Evolutionary conservation across 1,284 basidiomycete species (phyloP), one percentile per base, ranked within the genome.

Genomic region (Ganoderma lucidum): DNA sequence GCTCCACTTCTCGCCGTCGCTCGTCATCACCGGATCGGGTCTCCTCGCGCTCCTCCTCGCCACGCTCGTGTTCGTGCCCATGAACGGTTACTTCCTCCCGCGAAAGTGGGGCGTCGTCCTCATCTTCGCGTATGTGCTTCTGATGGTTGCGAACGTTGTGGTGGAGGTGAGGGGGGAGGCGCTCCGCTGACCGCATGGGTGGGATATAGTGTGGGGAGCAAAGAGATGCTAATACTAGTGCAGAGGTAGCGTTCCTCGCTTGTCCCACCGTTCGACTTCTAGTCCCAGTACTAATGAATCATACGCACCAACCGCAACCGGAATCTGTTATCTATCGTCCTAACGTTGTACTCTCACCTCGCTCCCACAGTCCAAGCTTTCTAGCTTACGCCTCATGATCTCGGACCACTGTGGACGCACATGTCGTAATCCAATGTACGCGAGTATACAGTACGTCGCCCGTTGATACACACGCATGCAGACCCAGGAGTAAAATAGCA

Each of bases 1-100:
- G 23, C 87, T 99, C 44, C 84, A 93, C 65, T 94, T 97, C 79
- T 92, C 92, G 19, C 89, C 87, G 0, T 97, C 96, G 1, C 86
- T 98, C 53, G 83, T 97, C 77, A 93, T 96, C 71, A 96, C 94
- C 72, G 86, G 90, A 0, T 80, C 92, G 19, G 96, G 96, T 2
- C 83, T 99, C 30, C 84, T 98, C 19, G 78, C 85, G 60, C 82
- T 98, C 17, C 85, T 98, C 19, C 75, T 90, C 6, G 84, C 87
- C 19, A 98, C 96, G n/a, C 82, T 97, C 58, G 81, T 97, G 61
- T 88, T 93, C 71, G 94, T 98, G 0, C 96, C 97, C 0, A 77
- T 92, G 73, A 97, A 97, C 75, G 90, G 89, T 44, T 98, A 94
- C 78, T 84, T 89, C 75, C 87, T 98, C 56, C 91, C 93, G 63